Base-by-base conservation (phyloP, 2,329 filamentous ascomycete species). In the Botrytis porri region DNA sequence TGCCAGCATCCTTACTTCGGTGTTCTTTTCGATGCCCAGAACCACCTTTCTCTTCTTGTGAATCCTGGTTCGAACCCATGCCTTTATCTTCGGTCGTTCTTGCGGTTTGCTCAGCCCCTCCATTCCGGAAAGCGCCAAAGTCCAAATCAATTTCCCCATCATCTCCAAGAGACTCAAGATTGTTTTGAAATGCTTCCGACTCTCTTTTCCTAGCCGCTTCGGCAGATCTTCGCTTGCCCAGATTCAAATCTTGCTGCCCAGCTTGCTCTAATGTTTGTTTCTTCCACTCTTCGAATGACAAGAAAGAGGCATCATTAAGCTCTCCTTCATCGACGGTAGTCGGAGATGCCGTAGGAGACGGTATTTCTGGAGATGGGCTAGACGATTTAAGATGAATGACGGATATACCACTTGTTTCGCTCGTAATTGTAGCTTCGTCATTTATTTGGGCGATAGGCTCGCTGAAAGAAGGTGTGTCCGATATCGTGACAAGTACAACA, bases 201-300 rank as follows among this genome's bases (percentile, higher is more conserved):
- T 86, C 85, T 69, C 84, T 84, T 62, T 84, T 84, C 75, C 86
- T 87, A 74, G 82, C 84, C 80, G 83, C 79, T n/a, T 73, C 75
- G 10, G 81, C 84, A 75, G 80, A 84, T 79, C 80, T 88, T 81
- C 79, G 86, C 77, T 85, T 89, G 81, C 84, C 92, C 80, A 87
- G 86, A 82, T 87, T 90, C 82, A 87, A 93, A 77, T 83, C 92
- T 80, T 85, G 94, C 80, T 98, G 95, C 20, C 94, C 95, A 5
- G 89, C 91, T 80, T 94, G 93, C 69, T 91, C 93, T 29, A 98
- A 84, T 83, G 97, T 97, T 85, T 95, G 92, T 79, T 92, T 93
- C 84, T 97, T 98, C 96, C 96, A 99, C 79, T 98, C 95, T 81
- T 98, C 96, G 78, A 99, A 99, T 0, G 96, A 98, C 78, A 98